A percentile compares a stretch with the other conserved stretches of the same genome.
These are phyloP conservation scores for Spiraea crenata DNA, from an alignment of 331 rosid species.

Conservation along the genomic window DNA sequence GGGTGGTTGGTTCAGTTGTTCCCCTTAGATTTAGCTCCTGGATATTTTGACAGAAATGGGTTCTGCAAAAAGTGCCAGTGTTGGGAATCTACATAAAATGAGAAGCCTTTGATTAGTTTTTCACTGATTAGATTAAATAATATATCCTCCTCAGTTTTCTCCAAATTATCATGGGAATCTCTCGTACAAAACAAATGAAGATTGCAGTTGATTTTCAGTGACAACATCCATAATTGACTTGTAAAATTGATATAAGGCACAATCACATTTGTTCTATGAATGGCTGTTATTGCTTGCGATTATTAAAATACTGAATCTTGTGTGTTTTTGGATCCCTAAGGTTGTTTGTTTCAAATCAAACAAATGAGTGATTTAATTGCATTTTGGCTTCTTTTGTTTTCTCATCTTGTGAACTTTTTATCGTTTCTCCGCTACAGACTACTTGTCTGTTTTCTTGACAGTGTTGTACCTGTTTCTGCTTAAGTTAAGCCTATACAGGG, in stretches of 20 bases:
- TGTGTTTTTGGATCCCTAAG: slow-evolving; percentile 15
- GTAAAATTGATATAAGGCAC: too few relatives aligned
- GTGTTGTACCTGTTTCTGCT: neutral
- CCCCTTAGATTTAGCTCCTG: neutral
- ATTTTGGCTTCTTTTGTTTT: slow-evolving; percentile 43
- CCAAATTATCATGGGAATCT: neutral
- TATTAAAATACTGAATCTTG: neutral
- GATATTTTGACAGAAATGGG: neutral
- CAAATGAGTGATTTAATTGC: slow-evolving; percentile 19
- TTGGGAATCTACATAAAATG: slow-evolving; percentile 1
- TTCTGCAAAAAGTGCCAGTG: slow-evolving; percentile 1
- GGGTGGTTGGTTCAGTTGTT: too few relatives aligned
- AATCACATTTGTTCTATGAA: too few relatives aligned
- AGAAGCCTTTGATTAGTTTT: neutral
- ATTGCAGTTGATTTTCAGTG: neutral
- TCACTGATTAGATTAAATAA: neutral
- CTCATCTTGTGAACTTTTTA: slow-evolving; percentile 47
- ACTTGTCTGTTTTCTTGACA: neutral
- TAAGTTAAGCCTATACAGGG: neutral
- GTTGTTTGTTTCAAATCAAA: slow-evolving; percentile 38
- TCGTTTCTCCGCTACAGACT: slow-evolving; percentile 1
- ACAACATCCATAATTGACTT: neutral
- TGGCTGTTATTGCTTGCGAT: neutral
- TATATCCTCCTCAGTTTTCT: neutral
- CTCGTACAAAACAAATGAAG: neutral